phyloP scores from a whole-genome alignment of 345 rosid species.

The Pelargonium nanum region DNA sequence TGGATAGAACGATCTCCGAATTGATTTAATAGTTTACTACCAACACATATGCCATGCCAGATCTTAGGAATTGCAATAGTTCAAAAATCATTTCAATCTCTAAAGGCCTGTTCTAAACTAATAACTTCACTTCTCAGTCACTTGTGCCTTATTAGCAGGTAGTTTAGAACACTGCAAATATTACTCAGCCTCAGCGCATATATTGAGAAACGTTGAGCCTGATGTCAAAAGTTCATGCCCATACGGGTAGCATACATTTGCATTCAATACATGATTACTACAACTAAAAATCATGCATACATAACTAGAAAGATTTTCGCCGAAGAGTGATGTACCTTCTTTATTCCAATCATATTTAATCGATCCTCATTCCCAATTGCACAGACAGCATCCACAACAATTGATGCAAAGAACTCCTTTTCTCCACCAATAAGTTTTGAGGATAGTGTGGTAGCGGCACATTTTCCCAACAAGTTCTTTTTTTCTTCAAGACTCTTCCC shows the following conservation, averaged over 20 bases:
- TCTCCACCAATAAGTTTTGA: conserved; percentile 98
- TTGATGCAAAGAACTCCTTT: conserved; percentile 82
- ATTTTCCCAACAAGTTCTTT: conserved; percentile 73
- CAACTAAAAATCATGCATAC: background rate
- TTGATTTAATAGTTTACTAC: background rate
- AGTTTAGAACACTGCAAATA: background rate
- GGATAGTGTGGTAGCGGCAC: conserved; percentile 92
- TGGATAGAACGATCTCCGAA: background rate
- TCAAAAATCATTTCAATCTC: background rate
- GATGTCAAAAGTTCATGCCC: background rate
- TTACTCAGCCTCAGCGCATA: background rate
- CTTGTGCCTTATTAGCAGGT: background rate
- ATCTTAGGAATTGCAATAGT: background rate
- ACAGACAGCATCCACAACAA: conserved; percentile 93
- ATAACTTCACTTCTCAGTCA: background rate
- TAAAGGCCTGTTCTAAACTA: background rate
- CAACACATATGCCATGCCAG: background rate
- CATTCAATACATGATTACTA: background rate
- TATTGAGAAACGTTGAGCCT: background rate
- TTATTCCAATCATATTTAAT: conserved; percentile 81
- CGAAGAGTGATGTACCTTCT: conserved; percentile 42
- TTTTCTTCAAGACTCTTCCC: conserved; percentile 89
- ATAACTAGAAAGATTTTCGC: background rate
- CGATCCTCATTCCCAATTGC: conserved; percentile 80
- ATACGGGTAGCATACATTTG: background rate